These are phyloP conservation scores for Madurella mycetomatis DNA, from an alignment of 2,329 filamentous ascomycete genomes.

Conservation along the genomic window DNA sequence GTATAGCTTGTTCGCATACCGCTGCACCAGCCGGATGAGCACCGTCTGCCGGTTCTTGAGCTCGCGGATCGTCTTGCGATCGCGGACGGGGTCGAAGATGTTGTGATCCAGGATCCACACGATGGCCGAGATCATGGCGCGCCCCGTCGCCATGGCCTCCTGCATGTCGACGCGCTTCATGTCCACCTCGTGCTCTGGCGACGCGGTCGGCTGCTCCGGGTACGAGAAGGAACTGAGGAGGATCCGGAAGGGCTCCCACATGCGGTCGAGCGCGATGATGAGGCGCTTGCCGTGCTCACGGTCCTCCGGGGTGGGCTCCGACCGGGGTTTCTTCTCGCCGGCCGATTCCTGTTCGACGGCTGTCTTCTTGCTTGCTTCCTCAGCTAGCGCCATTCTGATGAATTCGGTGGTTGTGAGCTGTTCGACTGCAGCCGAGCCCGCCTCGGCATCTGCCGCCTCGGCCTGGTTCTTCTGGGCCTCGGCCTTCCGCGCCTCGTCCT, in stretches of 20 bases:
- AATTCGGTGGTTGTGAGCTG: no score
- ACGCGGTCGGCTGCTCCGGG: slow-evolving; percentile 27
- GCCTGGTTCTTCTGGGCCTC: no score
- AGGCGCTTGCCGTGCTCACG: slow-evolving; percentile 48
- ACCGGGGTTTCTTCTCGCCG: no score
- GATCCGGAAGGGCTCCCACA: slow-evolving; percentile 46
- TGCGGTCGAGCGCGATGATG: slow-evolving; percentile 43
- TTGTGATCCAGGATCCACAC: slow-evolving; percentile 41
- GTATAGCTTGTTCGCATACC: slow-evolving; percentile 24
- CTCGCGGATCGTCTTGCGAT: slow-evolving; percentile 8
- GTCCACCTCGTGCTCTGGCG: slow-evolving; percentile 26
- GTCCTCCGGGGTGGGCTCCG: slow-evolving; percentile 25
- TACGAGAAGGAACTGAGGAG: slow-evolving; percentile 33
- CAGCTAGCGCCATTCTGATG: no score
- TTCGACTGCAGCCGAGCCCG: no score
- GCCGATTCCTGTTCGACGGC: not conserved
- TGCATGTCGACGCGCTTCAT: slow-evolving; percentile 31
- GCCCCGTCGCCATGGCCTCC: slow-evolving; percentile 42
- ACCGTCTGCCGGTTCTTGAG: slow-evolving; percentile 31
- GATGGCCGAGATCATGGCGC: slow-evolving; percentile 42
- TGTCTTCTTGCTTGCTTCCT: slow-evolving; percentile 9
- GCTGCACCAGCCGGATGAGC: slow-evolving; percentile 30
- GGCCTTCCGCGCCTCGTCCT: slow-evolving; percentile 13
- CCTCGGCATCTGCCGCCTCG: no score
- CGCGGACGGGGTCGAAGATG: slow-evolving; percentile 33